Evolutionary conservation across 345 rosid species (phyloP).

Genomic region (Psidium friedrichsthalianum): DNA sequence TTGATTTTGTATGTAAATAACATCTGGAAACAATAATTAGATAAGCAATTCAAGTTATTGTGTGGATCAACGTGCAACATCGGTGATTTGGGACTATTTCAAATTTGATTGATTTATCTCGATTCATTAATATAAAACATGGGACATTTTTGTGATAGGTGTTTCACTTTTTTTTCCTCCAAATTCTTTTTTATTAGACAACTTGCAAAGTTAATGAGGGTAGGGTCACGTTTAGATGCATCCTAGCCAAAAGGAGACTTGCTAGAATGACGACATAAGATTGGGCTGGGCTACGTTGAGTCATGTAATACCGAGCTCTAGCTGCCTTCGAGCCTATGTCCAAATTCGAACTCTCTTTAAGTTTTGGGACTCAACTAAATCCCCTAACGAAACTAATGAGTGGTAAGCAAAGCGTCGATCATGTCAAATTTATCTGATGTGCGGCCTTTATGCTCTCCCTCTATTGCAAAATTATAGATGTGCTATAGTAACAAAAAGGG

Average conservation of each 20-base stretch:
- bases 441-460: neutral
- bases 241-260: neutral
- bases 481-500: neutral
- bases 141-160: accelerated
- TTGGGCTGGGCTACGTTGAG: neutral
- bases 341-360: neutral
- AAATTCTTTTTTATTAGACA: neutral
- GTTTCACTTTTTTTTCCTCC: neutral
- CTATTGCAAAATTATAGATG: neutral
- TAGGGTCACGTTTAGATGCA: neutral
- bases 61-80: no score
- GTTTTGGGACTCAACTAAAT: neutral
- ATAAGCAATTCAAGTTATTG: no score
- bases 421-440: neutral
- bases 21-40: no score
- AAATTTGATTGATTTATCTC: accelerated
- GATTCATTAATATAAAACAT: neutral
- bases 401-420: neutral
- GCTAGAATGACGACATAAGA: neutral
- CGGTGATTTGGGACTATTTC: accelerated
- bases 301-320: accelerated
- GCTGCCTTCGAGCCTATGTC: neutral
- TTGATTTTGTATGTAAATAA: no score
- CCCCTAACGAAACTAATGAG: neutral
- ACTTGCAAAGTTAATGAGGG: accelerated